phyloP scores from a whole-genome alignment of 78 protist species.

The Dictyostelium capitatum region DNA sequence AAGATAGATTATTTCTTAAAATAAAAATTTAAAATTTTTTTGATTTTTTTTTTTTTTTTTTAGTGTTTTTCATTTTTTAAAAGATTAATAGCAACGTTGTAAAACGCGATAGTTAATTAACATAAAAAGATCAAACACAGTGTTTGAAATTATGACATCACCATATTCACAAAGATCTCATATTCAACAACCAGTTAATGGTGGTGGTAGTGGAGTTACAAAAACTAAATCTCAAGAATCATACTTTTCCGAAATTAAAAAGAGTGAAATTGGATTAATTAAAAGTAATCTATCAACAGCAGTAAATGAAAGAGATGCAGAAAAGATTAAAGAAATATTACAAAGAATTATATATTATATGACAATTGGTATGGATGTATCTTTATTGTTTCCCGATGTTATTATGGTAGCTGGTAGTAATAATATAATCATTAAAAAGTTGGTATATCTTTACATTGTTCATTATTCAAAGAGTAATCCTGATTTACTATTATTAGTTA shows the following conservation, averaged over 20 bases:
- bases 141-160: too few relatives aligned
- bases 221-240: neutral
- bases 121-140: too few relatives aligned
- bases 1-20: too few relatives aligned
- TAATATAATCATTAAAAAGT: conserved; percentile 51
- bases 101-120: too few relatives aligned
- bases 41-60: too few relatives aligned
- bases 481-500: conserved; percentile 39
- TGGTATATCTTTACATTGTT: conserved; percentile 54
- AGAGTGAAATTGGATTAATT: conserved; percentile 40
- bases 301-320: conserved; percentile 59
- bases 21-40: too few relatives aligned
- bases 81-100: too few relatives aligned
- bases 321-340: conserved; percentile 72
- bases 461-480: conserved; percentile 44
- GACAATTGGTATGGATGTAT: conserved; percentile 97
- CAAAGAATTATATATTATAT: conserved; percentile 92
- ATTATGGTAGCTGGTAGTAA: conserved; percentile 84
- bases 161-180: too few relatives aligned
- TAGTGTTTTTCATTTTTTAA: too few relatives aligned
- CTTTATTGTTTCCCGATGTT: conserved; percentile 93
- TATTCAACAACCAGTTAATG: too few relatives aligned
- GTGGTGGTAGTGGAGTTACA: too few relatives aligned
- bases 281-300: conserved; percentile 32
- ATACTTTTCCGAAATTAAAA: conserved; percentile 54